Base-by-base conservation (phyloP, 805 yeast species). In the Kazachstania taianensis region DNA sequence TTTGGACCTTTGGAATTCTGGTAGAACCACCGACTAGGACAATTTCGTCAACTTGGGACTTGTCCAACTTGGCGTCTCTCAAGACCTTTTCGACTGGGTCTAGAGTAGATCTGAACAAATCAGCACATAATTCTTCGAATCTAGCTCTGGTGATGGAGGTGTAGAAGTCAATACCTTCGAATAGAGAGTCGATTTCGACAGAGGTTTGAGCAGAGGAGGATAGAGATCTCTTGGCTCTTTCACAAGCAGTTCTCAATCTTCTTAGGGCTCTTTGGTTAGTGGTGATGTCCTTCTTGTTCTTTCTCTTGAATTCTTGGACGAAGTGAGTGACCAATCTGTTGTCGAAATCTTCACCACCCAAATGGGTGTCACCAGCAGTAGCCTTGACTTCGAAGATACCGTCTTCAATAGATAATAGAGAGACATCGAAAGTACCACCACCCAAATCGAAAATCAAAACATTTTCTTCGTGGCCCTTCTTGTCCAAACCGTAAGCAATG, bases 371-470 rank as follows among this genome's bases (percentile, higher is more conserved):
- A 66, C 71, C 71, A 43, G 71, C 70, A 43, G 97, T 87, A 49
- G 96, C 92, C 73, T 85, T 86, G 54, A 87, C 96, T 72, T 86
- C 94, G 66, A 87, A 87, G 57, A 87, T 81, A 70, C 96, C 96
- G 52, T 84, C 96, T 59, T 85, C 94, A 57, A 87, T 87, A 50
- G 94, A 75, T 61, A 87, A 73, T 44, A 87, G 72, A 19, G 96
- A 87, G 36, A 87, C 96, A 83, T 87, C 96, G 70, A 87, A 87
- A 57, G 96, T 87, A 78, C 96, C 96, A 72, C 96, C 96, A 76
- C 96, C 96, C 55, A 87, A 75, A 68, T 86, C 96, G 70, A 85
- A 86, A 62, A 86, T 84, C 59, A 86, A 73, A 40, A 87, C 94
- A 62, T 87, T 83, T 66, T 80, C 81, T 70, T 87, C 96, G 35